Conservation (phyloP, 768 basidiomycete species). For the Trametopsis cervina region DNA sequence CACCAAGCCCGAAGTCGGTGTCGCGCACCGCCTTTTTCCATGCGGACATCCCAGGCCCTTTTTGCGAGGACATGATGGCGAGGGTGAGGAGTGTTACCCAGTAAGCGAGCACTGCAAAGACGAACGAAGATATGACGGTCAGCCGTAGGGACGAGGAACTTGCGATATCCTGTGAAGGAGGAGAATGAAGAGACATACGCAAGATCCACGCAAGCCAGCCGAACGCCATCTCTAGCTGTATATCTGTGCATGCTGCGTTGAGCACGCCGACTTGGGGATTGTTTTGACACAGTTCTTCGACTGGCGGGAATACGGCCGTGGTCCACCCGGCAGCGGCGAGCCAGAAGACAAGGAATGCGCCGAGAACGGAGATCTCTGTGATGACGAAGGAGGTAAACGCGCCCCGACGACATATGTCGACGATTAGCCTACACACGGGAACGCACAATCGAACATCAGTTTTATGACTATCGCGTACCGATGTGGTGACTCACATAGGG, state of each 20-base stretch:
- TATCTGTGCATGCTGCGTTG: slow-evolving; percentile 18
- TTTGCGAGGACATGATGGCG: not conserved
- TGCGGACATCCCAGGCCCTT: slow-evolving; percentile 3
- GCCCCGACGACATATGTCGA: slow-evolving; percentile 22
- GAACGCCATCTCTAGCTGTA: slow-evolving; percentile 23
- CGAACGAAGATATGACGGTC: not conserved
- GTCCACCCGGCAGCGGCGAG: slow-evolving; percentile 20
- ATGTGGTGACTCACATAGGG: slow-evolving; percentile 13
- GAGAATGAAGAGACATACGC: slow-evolving; percentile 14
- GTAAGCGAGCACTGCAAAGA: slow-evolving; percentile 5
- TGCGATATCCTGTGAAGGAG: not conserved
- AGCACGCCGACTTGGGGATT: slow-evolving; percentile 9
- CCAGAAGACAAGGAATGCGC: slow-evolving; percentile 25
- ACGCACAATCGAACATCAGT: not conserved
- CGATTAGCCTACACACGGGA: slow-evolving; percentile 15
- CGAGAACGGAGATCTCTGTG: slow-evolving; percentile 22
- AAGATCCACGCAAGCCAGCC: slow-evolving; percentile 20
- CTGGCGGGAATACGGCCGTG: slow-evolving; percentile 5
- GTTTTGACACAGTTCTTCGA: slow-evolving; percentile 11
- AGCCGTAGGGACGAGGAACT: not conserved
- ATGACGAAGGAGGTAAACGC: slow-evolving; percentile 25
- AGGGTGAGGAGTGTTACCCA: slow-evolving; percentile 4
- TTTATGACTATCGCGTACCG: not conserved
- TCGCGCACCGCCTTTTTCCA: slow-evolving; percentile 9
- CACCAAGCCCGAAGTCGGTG: not conserved